phyloP scores from a whole-genome alignment of 305 asterid genomes.

The Rubia occidens region DNA sequence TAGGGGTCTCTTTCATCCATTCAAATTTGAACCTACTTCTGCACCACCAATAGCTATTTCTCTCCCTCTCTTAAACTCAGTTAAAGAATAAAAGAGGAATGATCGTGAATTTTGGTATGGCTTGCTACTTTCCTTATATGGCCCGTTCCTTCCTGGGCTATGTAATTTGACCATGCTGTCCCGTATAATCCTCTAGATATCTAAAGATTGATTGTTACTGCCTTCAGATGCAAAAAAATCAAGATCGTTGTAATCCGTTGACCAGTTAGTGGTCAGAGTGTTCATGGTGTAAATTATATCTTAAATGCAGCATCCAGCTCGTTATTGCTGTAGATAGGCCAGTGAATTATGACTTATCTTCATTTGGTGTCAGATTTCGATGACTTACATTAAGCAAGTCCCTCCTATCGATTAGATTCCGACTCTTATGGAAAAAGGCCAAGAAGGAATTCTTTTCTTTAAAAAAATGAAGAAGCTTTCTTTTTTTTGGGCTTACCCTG shows the following conservation, averaged over 20 bases:
- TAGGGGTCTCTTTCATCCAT: neutral
- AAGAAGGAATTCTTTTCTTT: neutral
- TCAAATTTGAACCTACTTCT: conserved; percentile 4
- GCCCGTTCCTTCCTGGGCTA: neutral
- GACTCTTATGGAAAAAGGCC: neutral
- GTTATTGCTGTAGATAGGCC: neutral
- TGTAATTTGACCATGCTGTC: neutral
- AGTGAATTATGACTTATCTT: neutral
- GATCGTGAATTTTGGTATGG: neutral
- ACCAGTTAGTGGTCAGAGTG: neutral
- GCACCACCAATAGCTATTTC: neutral
- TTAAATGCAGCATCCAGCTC: neutral
- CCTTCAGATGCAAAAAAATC: neutral
- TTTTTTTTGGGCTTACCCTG: neutral
- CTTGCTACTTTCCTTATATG: neutral
- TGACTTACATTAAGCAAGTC: neutral
- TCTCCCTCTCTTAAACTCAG: neutral
- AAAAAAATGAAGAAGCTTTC: neutral
- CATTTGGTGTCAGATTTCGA: neutral
- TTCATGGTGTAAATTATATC: neutral
- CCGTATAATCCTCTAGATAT: neutral
- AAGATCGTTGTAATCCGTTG: neutral
- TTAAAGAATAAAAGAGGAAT: neutral
- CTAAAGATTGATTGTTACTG: neutral
- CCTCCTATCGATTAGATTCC: neutral